Conservation (phyloP, 768 basidiomycete species). For the Pisolithus microcarpus region DNA sequence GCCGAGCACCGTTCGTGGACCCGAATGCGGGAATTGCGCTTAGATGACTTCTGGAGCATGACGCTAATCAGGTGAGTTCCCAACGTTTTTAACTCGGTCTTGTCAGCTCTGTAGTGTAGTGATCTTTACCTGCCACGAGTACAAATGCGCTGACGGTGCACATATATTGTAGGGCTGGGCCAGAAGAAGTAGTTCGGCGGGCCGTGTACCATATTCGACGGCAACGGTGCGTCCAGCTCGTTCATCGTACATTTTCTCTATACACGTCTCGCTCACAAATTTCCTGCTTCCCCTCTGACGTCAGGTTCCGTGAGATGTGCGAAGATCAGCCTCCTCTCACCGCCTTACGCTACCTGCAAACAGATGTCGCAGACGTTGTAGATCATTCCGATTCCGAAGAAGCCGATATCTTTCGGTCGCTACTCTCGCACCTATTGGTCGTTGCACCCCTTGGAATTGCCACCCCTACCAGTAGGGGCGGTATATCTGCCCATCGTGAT, state of each 20-base stretch:
- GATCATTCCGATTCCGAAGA: conserved; percentile 61
- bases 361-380: conserved; percentile 61
- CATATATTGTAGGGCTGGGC: conserved; percentile 40
- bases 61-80: conserved; percentile 48
- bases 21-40: conserved; percentile 34
- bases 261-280: background rate
- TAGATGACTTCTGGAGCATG: conserved; percentile 82
- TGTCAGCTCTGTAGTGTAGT: background rate
- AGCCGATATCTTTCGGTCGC: conserved; percentile 52
- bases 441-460: conserved; percentile 17
- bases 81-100: background rate
- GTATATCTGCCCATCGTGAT: background rate
- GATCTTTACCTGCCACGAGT: background rate
- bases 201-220: conserved; percentile 58
- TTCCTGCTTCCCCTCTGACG: background rate
- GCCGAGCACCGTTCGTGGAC: conserved; percentile 3
- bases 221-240: conserved; percentile 51
- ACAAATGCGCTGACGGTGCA: background rate
- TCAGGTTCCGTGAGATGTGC: conserved; percentile 79
- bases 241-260: background rate
- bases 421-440: conserved; percentile 57
- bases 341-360: conserved; percentile 66
- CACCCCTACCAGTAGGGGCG: background rate
- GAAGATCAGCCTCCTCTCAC: conserved; percentile 49
- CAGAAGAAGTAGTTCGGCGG: conserved; percentile 57